Percentiles rank a stretch among this genome's conserved stretches.
phyloP scores from a whole-genome alignment of 805 yeast species.

The Jamesozyma hellenica region DNA sequence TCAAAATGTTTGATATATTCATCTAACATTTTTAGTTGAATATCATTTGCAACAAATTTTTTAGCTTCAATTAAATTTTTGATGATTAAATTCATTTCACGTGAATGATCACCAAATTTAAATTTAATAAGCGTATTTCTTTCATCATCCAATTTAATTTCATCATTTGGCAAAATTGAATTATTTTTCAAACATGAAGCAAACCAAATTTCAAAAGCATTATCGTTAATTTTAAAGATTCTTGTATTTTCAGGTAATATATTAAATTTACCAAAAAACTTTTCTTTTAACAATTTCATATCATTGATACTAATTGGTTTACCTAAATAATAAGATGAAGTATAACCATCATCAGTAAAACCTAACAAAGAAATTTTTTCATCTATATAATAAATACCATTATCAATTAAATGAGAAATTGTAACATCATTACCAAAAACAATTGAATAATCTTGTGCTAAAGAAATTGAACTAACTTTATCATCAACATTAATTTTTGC shows the following conservation, averaged over 20 bases:
- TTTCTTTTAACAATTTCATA: slow-evolving; percentile 51
- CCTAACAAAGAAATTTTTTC: slow-evolving; percentile 53
- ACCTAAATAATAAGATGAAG: slow-evolving; percentile 61
- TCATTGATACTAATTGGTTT: slow-evolving; percentile 43
- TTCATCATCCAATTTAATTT: slow-evolving; percentile 27
- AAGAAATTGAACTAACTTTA: slow-evolving; percentile 8
- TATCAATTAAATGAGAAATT: slow-evolving; percentile 32
- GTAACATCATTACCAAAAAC: slow-evolving; percentile 3
- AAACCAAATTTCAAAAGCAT: slow-evolving; percentile 48
- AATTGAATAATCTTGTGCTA: not conserved
- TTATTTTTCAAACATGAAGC: slow-evolving; percentile 53
- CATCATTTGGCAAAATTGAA: slow-evolving; percentile 38
- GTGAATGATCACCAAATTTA: slow-evolving; percentile 68
- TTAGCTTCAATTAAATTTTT: slow-evolving; percentile 47
- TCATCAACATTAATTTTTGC: slow-evolving; percentile 30
- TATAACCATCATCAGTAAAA: slow-evolving; percentile 67
- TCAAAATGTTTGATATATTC: slow-evolving; percentile 59
- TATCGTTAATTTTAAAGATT: slow-evolving; percentile 44
- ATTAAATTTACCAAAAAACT: slow-evolving; percentile 15
- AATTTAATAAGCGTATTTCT: slow-evolving; percentile 39
- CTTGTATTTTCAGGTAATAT: slow-evolving; percentile 68
- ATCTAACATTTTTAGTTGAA: slow-evolving; percentile 55
- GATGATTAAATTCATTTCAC: slow-evolving; percentile 53
- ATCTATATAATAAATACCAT: slow-evolving; percentile 41
- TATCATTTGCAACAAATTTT: slow-evolving; percentile 60